These are phyloP conservation scores for Mucuna pruriens DNA, from an alignment of 306 rosid genomes.

Conservation along the genomic window DNA sequence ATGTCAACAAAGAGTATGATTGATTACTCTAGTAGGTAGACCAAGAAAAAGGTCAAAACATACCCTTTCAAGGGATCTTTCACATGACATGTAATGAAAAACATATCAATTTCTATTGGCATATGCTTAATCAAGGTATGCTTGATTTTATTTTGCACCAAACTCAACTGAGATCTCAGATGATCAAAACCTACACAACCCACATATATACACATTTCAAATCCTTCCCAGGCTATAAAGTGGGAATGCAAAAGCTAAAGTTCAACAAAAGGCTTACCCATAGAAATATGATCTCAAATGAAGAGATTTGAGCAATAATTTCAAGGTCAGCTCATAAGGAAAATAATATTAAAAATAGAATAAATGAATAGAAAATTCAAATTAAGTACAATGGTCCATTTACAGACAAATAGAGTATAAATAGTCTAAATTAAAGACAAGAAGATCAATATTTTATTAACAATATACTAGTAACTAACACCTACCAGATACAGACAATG, in stretches of 20 bases:
- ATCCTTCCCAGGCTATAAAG: slow-evolving; percentile 4
- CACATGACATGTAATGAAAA: slow-evolving; percentile 9
- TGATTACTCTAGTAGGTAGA: background rate
- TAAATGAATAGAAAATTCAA: background rate
- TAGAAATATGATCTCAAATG: slow-evolving; percentile 9
- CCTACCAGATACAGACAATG: background rate
- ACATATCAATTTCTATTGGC: background rate
- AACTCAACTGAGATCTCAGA: slow-evolving; percentile 21
- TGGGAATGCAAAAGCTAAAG: background rate
- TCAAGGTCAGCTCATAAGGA: background rate
- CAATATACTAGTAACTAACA: background rate
- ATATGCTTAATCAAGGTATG: background rate
- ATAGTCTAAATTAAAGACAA: background rate
- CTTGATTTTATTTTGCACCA: slow-evolving; percentile 6
- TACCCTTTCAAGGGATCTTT: background rate
- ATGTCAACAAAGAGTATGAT: background rate
- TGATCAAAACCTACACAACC: slow-evolving; percentile 17
- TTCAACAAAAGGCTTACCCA: slow-evolving; percentile 3
- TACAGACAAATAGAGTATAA: slow-evolving; percentile 6
- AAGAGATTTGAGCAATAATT: background rate
- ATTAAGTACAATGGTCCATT: background rate
- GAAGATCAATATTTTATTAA: background rate
- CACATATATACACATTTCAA: slow-evolving; percentile 17
- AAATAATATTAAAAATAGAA: background rate
- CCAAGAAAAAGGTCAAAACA: slow-evolving; percentile 4